Base-by-base conservation (phyloP, 148 eudicot species). In the Silene latifolia region DNA sequence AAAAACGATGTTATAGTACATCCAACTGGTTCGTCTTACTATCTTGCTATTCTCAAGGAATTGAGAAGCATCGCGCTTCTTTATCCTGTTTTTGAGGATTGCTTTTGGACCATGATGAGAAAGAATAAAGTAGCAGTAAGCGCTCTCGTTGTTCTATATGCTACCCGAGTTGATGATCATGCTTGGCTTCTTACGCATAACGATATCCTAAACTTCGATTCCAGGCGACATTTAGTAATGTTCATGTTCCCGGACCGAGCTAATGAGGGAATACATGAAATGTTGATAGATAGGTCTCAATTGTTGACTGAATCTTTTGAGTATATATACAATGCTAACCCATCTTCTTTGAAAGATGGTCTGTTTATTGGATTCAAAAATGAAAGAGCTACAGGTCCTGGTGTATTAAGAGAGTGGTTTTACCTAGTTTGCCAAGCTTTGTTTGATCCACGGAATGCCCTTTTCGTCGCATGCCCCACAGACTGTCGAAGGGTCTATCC, bases 361-460 rank as follows among this genome's bases (percentile, higher is more conserved):
- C 78, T 95, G 65, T 90, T 87, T 62, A 81, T 95, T 87, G 96
- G 89, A 85, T 93, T 95, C 81, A 92, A 95, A 86, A 83, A 87
- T 58, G 98, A 95, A 84, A 92, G 88, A 70, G 97, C 97, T 76
- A 92, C 96, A 6, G 98, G 98, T 47, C 98, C 96, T 65, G 97
- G 97, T 72, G 98, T 95, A 19, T 76, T 92, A 79, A 80, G 97
- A 58, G 98, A 95, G 88, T 92, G 98, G 98, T 90, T 95, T 83
- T 82, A 86, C 77, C 83, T 92, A 74, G 96, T 92, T 12, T 90
- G 89, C 80, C 96, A 89, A 73, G 96, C 84, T 63, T 84, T 95
- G 51, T 92, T 92, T 76, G 84, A 95, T 81, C 93, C 92, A 66
- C 86, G 88, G 74, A 90, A 88, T 79, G 92, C 93, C n/a, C 90